phyloP scores from a whole-genome alignment of 1,284 basidiomycete species.

The Pseudozyma thailandica region DNA sequence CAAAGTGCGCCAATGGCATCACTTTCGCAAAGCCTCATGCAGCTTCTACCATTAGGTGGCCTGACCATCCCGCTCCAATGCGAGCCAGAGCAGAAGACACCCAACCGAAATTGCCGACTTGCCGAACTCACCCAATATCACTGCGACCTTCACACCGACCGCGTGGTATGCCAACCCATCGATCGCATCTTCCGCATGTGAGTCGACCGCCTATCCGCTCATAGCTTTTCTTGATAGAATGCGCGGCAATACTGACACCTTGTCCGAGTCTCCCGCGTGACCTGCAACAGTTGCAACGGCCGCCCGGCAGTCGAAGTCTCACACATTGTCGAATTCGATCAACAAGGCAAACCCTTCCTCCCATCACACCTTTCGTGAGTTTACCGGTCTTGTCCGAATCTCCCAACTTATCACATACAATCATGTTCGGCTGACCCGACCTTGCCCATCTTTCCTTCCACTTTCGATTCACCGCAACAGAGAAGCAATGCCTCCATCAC shows the following conservation, averaged over 20 bases:
- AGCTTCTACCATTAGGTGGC: slow-evolving; percentile 4
- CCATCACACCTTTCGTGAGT: slow-evolving; percentile 46
- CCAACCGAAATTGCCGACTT: slow-evolving; percentile 26
- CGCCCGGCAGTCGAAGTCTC: slow-evolving; percentile 57
- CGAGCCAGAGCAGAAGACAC: slow-evolving; percentile 5
- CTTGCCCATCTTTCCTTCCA: neutral
- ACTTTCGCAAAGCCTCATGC: neutral
- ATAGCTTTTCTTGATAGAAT: neutral
- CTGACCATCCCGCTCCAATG: slow-evolving; percentile 8
- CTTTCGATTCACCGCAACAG: slow-evolving; percentile 6
- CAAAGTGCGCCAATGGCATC: neutral
- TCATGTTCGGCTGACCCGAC: neutral
- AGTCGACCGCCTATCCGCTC: neutral
- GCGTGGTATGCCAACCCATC: slow-evolving; percentile 53
- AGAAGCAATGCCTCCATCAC: slow-evolving; percentile 47
- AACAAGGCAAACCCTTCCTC: slow-evolving; percentile 41
- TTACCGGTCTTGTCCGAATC: neutral
- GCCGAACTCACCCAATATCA: slow-evolving; percentile 55
- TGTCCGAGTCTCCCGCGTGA: too few relatives aligned
- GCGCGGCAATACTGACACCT: too few relatives aligned
- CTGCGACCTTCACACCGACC: slow-evolving; percentile 43
- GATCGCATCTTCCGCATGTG: slow-evolving; percentile 57
- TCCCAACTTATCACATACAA: neutral
- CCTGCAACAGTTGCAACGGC: slow-evolving; percentile 42
- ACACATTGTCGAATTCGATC: slow-evolving; percentile 55